Evolutionary conservation across 2,329 filamentous ascomycete species (phyloP).

Genomic region (Neocatenulostroma microsporum): DNA sequence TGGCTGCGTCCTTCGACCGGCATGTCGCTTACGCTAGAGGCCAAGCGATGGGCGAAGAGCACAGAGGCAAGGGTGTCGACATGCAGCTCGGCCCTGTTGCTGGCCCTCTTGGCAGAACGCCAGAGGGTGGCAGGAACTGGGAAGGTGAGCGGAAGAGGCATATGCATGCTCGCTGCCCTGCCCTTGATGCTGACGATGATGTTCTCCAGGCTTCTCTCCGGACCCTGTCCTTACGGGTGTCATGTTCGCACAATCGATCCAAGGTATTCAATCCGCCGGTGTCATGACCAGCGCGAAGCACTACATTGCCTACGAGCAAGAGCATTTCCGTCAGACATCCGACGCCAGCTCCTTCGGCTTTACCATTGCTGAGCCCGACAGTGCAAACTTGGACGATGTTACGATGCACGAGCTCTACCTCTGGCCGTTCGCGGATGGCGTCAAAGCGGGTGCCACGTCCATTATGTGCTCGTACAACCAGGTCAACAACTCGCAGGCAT

Average conservation of each 20-base stretch:
- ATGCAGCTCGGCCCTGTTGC: slow-evolving; percentile 70
- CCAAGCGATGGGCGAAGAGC: slow-evolving; percentile 66
- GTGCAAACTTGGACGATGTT: slow-evolving; percentile 55
- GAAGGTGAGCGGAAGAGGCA: no score
- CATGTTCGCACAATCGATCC: slow-evolving; percentile 62
- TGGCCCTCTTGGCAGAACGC: slow-evolving; percentile 59
- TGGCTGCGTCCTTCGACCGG: slow-evolving; percentile 76
- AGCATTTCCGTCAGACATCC: slow-evolving; percentile 56
- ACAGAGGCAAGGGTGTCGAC: slow-evolving; percentile 65
- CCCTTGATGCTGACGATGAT: no score
- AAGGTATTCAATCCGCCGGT: slow-evolving; percentile 72
- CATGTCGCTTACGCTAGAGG: slow-evolving; percentile 61
- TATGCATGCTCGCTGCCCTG: no score
- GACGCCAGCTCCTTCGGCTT: slow-evolving; percentile 43
- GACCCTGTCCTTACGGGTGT: slow-evolving; percentile 69
- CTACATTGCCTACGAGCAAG: slow-evolving; percentile 65
- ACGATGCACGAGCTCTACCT: slow-evolving; percentile 42
- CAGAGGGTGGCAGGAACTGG: slow-evolving; percentile 51
- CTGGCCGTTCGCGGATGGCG: slow-evolving; percentile 43
- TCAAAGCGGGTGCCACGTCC: slow-evolving; percentile 42
- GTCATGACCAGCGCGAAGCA: slow-evolving; percentile 80
- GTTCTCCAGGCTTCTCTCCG: slow-evolving; percentile 58
- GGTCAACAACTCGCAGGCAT: slow-evolving; percentile 70
- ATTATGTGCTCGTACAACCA: slow-evolving; percentile 61
- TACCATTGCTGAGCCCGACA: slow-evolving; percentile 43